Base-by-base conservation (phyloP, 2,329 filamentous ascomycete genomes). In the Sclerotinia minor region DNA sequence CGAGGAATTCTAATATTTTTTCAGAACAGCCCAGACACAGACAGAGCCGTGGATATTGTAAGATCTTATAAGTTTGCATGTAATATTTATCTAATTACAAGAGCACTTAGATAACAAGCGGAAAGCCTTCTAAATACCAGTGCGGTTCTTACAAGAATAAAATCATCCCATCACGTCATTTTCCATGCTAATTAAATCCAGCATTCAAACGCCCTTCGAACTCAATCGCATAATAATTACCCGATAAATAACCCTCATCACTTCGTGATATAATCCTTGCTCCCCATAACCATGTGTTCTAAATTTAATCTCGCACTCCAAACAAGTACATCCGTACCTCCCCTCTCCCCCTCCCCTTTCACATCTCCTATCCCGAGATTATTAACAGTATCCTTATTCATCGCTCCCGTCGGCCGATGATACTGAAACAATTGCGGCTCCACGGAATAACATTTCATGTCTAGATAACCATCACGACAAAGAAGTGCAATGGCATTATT, bases 361-460 rank as follows among this genome's bases (percentile, higher is more conserved):
- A 26, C 52, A 45, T 67, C 55, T 13, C 45, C 64, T 2, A 26
- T 15, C 17, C n/a, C 35, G 6, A 6, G 11, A n/a, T 45, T 60
- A 64, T 77, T 73, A 17, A 78, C 77, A 54, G 73, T 78, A 58
- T 79, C 77, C 15, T 72, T 73, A 50, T 71, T 69, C n/a, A 76
- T 65, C 41, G 57, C 63, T 3, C 77, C 77, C 29, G 69, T 74
- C 26, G 75, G 71, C 19, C 73, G 74, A 65, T 79, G 77, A 68
- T 79, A 76, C 17, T 77, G 76, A 64, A 79, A 79, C 2, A 79
- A 68, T 35, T 76, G 76, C 21, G 78, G 78, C 55, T 77, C 77
- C 44, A 80, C 74, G 38, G 74, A 75, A n/a, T 77, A 65, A 53
- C 78, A 79, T 67, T 76, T 78, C 9, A 75, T 69, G 26, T 75